phyloP scores from a whole-genome alignment of 2,329 filamentous ascomycete genomes.

The Cercospora nicotianae region DNA sequence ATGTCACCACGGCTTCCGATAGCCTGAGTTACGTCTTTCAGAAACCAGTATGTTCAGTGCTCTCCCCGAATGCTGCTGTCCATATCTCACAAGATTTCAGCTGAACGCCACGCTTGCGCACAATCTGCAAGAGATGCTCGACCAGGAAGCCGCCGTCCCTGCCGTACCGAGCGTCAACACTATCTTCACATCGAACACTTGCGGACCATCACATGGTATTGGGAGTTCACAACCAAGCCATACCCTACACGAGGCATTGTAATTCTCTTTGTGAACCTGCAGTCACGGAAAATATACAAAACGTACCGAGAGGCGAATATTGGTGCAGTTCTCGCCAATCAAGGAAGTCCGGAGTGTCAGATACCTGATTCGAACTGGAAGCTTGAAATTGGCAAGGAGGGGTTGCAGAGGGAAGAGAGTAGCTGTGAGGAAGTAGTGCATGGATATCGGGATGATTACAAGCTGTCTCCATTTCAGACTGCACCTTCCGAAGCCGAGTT shows the following conservation, averaged over 20 bases:
- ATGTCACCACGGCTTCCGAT: slow-evolving; percentile 16
- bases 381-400: slow-evolving; percentile 9
- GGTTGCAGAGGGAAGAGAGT: slow-evolving; percentile 2
- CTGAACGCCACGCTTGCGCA: slow-evolving; percentile 21
- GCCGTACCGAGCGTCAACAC: slow-evolving; percentile 17
- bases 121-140: slow-evolving; percentile 19
- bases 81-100: background rate
- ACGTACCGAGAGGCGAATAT: slow-evolving; percentile 24
- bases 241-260: slow-evolving; percentile 25
- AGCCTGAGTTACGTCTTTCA: slow-evolving; percentile 17
- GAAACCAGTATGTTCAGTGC: slow-evolving; percentile 13
- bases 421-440: background rate
- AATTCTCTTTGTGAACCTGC: slow-evolving; percentile 23
- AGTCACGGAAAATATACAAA: slow-evolving; percentile 23
- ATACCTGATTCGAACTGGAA: slow-evolving; percentile 2
- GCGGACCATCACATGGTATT: slow-evolving; percentile 30
- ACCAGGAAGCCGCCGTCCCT: slow-evolving; percentile 22
- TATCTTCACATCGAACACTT: slow-evolving; percentile 24
- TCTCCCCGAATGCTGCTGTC: background rate
- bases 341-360: slow-evolving; percentile 22
- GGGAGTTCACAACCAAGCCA: slow-evolving; percentile 23
- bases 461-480: too few relatives aligned
- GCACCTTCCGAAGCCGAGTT: too few relatives aligned
- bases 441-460: background rate
- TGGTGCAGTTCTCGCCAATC: slow-evolving; percentile 19